Base-by-base conservation (phyloP, 169 alveolate genomes). In the Plasmodium vivax region DNA sequence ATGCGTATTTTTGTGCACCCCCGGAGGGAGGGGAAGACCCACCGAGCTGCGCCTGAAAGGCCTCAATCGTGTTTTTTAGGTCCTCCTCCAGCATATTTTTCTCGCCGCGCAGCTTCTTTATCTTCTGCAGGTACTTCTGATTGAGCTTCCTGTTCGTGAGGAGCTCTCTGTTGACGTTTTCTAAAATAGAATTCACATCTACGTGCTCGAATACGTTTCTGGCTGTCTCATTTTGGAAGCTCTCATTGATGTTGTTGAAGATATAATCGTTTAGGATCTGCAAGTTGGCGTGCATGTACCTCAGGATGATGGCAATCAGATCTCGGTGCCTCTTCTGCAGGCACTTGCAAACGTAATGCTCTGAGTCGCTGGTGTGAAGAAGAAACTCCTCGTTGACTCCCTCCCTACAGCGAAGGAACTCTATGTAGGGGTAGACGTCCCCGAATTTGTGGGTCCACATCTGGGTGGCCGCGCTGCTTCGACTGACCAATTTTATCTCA, bases 211-310 rank as follows among this genome's bases (percentile, higher is more conserved):
- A 85, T 34, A 85, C 77, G 56, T 85, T 85, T 74, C 77, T 85
- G 27, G 68, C 81, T 68, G 51, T 32, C 56, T 84, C 77, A 14
- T 36, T 77, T 45, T 85, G 72, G 16, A 85, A 85, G 45, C 58
- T 85, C 1, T 85, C 47, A 75, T 85, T 85, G 9, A 85, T 85
- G 41, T 85, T 85, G 43, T 85, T 85, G 56, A 85, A 85, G 54
- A 85, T 85, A n/a, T 85, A 85, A 2, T 85, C 93, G 30, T 85
- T 85, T 3, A 85, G 38, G 10, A 85, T 85, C 19, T 85, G 82
- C 41, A 85, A 34, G 27, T 85, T 85, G 5, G 93, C 93, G 36
- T 85, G 93, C 93, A 85, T 85, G 68, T 85, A 85, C 62, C 85
- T 85, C 27, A 85, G 47, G 27, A 85, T 75, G 16, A 85, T 85